phyloP scores from a whole-genome alignment of 2,329 filamentous ascomycete species.

The Biscogniauxia sp. region DNA sequence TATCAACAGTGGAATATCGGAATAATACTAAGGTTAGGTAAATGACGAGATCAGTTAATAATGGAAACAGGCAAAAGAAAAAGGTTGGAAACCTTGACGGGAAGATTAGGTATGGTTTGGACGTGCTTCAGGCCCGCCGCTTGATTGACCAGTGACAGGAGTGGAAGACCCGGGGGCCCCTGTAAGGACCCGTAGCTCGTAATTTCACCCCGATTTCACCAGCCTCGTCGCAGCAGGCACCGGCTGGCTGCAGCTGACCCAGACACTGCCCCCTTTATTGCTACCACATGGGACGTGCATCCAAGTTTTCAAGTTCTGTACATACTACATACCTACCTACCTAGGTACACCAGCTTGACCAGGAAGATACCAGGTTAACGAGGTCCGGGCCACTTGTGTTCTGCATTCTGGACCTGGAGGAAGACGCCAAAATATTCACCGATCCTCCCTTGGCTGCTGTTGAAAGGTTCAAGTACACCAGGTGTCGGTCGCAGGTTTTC shows the following conservation, averaged over 20 bases:
- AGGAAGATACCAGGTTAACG: too few relatives aligned
- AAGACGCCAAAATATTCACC: background rate
- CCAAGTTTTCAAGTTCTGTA: background rate
- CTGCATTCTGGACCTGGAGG: background rate
- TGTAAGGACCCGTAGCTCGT: background rate
- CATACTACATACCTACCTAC: too few relatives aligned
- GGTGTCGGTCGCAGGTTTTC: conserved; percentile 11
- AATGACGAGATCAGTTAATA: background rate
- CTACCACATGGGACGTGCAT: background rate
- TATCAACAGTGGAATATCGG: background rate
- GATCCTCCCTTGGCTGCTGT: background rate
- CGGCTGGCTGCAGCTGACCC: background rate
- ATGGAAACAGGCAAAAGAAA: background rate
- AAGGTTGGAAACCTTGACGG: too few relatives aligned
- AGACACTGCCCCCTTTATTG: background rate
- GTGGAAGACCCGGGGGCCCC: background rate
- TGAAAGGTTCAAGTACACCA: background rate
- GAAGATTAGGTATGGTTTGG: too few relatives aligned
- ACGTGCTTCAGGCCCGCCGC: too few relatives aligned
- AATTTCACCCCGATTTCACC: background rate
- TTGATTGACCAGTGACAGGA: background rate
- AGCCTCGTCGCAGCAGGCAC: background rate
- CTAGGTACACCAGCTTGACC: too few relatives aligned
- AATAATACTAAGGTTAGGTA: too few relatives aligned
- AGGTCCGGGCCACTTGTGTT: background rate